A percentile compares a stretch with the other conserved stretches of the same genome.
Conservation (phyloP, 495 filamentous ascomycete genomes). For the Podospora bellae-mahoneyi region DNA sequence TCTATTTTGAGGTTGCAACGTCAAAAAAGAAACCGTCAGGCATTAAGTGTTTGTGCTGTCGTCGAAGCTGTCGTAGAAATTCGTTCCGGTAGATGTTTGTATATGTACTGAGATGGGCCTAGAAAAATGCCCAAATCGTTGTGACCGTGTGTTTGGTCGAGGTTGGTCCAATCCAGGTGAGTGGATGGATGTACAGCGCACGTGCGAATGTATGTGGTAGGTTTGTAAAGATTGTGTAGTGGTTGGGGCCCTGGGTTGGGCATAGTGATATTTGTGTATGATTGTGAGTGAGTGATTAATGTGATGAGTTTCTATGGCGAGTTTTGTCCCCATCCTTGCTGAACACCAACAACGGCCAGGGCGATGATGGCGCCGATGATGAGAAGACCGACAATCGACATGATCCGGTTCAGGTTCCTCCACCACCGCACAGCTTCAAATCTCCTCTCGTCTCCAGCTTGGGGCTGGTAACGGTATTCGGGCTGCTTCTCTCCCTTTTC, state of each 20-base stretch:
- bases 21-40: constrained; percentile 20
- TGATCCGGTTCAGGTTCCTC: constrained; percentile 83
- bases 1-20: constrained; percentile 9
- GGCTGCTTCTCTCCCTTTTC: constrained; percentile 36
- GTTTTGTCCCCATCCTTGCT: constrained; percentile 35
- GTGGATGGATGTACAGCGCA: constrained; percentile 4
- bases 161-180: not conserved
- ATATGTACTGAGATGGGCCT: constrained; percentile 5
- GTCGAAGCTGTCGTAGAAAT: constrained; percentile 25
- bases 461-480: constrained; percentile 40
- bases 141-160: not conserved
- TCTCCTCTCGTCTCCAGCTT: constrained; percentile 53
- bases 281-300: constrained; percentile 8
- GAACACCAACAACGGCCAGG: constrained; percentile 56
- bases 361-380: constrained; percentile 72
- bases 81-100: constrained; percentile 16
- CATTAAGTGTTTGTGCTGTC: constrained; percentile 10
- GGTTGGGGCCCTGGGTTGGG: not conserved
- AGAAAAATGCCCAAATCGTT: not conserved
- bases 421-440: constrained; percentile 89
- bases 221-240: constrained; percentile 8
- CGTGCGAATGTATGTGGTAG: constrained; percentile 2
- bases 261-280: constrained; percentile 1
- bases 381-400: constrained; percentile 74
- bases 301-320: not conserved